Evolutionary conservation across 257 asterid genomes (phyloP).

Genomic region (Ophiorrhiza pumila): DNA sequence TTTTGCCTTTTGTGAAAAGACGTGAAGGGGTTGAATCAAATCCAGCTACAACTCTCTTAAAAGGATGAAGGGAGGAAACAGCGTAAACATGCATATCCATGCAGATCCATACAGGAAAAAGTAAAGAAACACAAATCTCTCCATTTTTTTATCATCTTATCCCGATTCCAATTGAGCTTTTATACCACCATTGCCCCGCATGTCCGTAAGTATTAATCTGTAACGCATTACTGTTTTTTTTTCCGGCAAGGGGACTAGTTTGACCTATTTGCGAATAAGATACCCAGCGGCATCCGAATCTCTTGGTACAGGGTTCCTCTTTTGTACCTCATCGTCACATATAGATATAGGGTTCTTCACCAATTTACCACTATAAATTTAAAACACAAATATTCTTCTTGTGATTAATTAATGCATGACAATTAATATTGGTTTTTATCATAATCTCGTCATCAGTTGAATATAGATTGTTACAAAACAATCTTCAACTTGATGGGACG

Average conservation of each 20-base stretch:
- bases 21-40: slow-evolving; percentile 18
- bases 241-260: not conserved
- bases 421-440: too few relatives aligned
- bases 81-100: slow-evolving; percentile 10
- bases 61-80: slow-evolving; percentile 1
- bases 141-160: not conserved
- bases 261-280: not conserved
- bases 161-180: not conserved
- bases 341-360: too few relatives aligned
- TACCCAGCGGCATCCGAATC: not conserved
- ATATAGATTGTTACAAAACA: too few relatives aligned
- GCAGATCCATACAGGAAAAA: slow-evolving; percentile 10
- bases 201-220: not conserved
- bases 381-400: too few relatives aligned
- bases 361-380: too few relatives aligned
- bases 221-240: not conserved
- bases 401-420: too few relatives aligned
- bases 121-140: not conserved
- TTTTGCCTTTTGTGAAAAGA: slow-evolving; percentile 29
- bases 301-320: not conserved
- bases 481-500: too few relatives aligned
- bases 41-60: slow-evolving; percentile 3
- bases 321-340: not conserved
- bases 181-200: not conserved
- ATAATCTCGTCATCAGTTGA: too few relatives aligned